These are phyloP conservation scores for Magnaporthales sp. DNA, from an alignment of 2,329 filamentous ascomycete species.

Conservation along the genomic window DNA sequence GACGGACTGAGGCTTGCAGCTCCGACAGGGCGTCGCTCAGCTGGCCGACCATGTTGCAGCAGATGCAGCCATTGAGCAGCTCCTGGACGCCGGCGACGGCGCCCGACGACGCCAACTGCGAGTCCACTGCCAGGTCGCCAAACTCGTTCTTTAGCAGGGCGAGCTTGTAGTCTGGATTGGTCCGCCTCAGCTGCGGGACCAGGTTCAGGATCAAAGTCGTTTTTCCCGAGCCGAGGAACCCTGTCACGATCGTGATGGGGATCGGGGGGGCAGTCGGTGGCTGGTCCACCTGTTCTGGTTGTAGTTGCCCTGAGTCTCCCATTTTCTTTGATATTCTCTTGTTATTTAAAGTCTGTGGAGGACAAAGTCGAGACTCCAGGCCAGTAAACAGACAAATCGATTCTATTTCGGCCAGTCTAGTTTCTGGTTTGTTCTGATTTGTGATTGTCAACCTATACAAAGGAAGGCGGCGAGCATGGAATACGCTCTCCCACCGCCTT, in stretches of 20 bases:
- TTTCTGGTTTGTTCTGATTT: neutral
- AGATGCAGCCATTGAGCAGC: slow-evolving; percentile 94
- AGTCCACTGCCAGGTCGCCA: slow-evolving; percentile 88
- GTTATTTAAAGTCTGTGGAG: neutral
- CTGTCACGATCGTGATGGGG: slow-evolving; percentile 90
- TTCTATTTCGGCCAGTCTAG: neutral
- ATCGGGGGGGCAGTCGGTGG: slow-evolving; percentile 32
- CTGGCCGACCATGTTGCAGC: slow-evolving; percentile 95
- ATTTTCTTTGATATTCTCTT: neutral
- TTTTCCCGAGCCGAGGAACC: slow-evolving; percentile 93
- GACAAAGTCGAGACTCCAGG: neutral
- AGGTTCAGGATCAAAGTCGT: slow-evolving; percentile 94
- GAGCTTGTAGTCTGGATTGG: slow-evolving; percentile 69
- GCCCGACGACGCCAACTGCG: slow-evolving; percentile 73
- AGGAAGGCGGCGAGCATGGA: neutral
- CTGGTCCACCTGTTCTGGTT: neutral
- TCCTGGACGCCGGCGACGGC: slow-evolving; percentile 87
- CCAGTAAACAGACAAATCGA: neutral
- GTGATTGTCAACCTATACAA: neutral
- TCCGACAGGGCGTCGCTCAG: slow-evolving; percentile 72
- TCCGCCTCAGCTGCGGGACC: slow-evolving; percentile 75
- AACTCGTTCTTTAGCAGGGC: slow-evolving; percentile 98
- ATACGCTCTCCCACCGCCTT: neutral
- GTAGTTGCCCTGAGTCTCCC: neutral
- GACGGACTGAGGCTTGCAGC: slow-evolving; percentile 45